A percentile compares a stretch with the other conserved stretches of the same genome.
phyloP scores from a whole-genome alignment of 768 basidiomycete genomes.

The Amyloporia xantha region DNA sequence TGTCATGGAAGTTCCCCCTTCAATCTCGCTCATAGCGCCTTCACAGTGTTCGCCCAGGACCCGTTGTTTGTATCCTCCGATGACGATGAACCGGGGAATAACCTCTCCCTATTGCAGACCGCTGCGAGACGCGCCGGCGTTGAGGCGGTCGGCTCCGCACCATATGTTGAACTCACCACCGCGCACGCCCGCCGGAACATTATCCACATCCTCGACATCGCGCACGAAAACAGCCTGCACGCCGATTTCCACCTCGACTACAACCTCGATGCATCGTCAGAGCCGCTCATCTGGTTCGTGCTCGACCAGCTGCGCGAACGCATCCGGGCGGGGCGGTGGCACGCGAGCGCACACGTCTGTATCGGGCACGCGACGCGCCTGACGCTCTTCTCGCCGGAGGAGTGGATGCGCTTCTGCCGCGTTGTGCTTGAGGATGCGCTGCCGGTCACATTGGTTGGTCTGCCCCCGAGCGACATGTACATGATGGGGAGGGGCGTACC shows the following conservation, averaged over 20 bases:
- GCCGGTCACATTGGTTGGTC: conserved; percentile 46
- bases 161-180: conserved; percentile 51
- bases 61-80: conserved; percentile 37
- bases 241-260: conserved; percentile 67
- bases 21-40: too few species aligned
- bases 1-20: too few species aligned
- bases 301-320: conserved; percentile 33
- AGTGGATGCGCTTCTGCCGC: conserved; percentile 33
- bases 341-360: conserved; percentile 33
- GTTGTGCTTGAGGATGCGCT: conserved; percentile 30
- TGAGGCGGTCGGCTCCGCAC: conserved; percentile 55
- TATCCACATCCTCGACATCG: conserved; percentile 42
- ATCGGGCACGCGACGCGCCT: conserved; percentile 59
- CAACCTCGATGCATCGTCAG: conserved; percentile 44
- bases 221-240: conserved; percentile 32
- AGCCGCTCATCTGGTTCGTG: conserved; percentile 52
- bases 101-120: conserved; percentile 37
- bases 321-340: conserved; percentile 21
- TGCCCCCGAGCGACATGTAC: conserved; percentile 63
- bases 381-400: conserved; percentile 37
- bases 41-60: conserved; percentile 56
- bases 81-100: conserved; percentile 33
- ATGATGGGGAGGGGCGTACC: conserved; percentile 50
- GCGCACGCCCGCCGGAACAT: conserved; percentile 48
- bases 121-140: conserved; percentile 37